These are phyloP conservation scores for Yamadazyma siamensis DNA, from an alignment of 1,139 yeast genomes.

Conservation along the genomic window DNA sequence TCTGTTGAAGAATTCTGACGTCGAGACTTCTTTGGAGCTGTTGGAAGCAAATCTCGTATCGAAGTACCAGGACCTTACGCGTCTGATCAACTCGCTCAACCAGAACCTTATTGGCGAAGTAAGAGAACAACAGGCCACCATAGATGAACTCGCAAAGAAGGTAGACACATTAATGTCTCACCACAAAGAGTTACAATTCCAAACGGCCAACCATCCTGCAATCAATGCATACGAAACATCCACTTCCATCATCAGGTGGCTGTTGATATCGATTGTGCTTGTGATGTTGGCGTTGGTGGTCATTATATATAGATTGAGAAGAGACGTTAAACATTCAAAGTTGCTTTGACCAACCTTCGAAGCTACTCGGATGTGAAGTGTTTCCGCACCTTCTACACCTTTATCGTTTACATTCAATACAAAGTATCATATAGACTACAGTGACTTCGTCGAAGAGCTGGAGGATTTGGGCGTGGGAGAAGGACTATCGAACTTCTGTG, in stretches of 20 bases:
- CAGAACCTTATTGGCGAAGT: slow-evolving; percentile 44
- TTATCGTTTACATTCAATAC: neutral
- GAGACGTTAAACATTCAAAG: slow-evolving; percentile 54
- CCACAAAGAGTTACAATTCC: slow-evolving; percentile 37
- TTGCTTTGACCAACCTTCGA: slow-evolving; percentile 27
- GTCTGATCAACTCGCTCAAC: slow-evolving; percentile 31
- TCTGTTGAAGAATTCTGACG: neutral
- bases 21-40: slow-evolving; percentile 13
- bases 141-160: slow-evolving; percentile 33
- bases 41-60: slow-evolving; percentile 26
- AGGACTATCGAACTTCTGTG: slow-evolving; percentile 27
- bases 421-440: neutral
- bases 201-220: slow-evolving; percentile 14
- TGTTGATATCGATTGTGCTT: slow-evolving; percentile 40
- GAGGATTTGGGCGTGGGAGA: slow-evolving; percentile 11
- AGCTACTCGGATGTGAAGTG: neutral
- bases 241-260: slow-evolving; percentile 30
- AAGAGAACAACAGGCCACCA: slow-evolving; percentile 38
- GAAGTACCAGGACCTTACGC: slow-evolving; percentile 36
- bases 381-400: neutral
- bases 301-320: slow-evolving; percentile 46
- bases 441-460: slow-evolving; percentile 9
- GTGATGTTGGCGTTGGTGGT: slow-evolving; percentile 35
- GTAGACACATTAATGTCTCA: slow-evolving; percentile 43
- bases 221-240: slow-evolving; percentile 9